phyloP scores from a whole-genome alignment of 352 stramenopile genomes.

The Phytophthora sojae region DNA sequence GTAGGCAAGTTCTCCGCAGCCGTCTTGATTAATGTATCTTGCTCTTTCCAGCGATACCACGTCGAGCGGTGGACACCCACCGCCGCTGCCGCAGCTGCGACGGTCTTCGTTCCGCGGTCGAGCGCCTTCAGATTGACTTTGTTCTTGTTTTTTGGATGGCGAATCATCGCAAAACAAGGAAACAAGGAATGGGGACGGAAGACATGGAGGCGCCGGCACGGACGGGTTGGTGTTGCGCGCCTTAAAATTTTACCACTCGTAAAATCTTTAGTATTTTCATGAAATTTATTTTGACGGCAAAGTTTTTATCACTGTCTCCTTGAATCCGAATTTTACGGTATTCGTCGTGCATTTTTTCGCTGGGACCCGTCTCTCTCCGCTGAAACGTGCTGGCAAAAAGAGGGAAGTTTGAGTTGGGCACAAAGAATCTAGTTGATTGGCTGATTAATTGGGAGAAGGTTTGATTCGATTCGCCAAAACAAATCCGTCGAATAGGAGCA shows the following conservation, averaged over 20 bases:
- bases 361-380: no score
- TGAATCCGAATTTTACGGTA: neutral
- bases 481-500: no score
- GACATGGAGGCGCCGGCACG: neutral
- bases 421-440: no score
- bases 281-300: neutral
- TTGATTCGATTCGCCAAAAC: no score
- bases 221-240: neutral
- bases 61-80: neutral
- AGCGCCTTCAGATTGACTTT: neutral
- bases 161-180: neutral
- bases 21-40: neutral
- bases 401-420: no score
- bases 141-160: neutral
- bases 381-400: no score
- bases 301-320: neutral
- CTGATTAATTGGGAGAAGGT: no score
- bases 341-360: no score
- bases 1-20: neutral
- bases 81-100: no score
- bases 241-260: neutral
- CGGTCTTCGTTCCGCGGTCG: no score
- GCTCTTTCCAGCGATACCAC: neutral
- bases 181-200: neutral
- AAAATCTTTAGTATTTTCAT: neutral